phyloP scores from a whole-genome alignment of 768 basidiomycete species.

The Krasilnikovozyma curviuscula region DNA sequence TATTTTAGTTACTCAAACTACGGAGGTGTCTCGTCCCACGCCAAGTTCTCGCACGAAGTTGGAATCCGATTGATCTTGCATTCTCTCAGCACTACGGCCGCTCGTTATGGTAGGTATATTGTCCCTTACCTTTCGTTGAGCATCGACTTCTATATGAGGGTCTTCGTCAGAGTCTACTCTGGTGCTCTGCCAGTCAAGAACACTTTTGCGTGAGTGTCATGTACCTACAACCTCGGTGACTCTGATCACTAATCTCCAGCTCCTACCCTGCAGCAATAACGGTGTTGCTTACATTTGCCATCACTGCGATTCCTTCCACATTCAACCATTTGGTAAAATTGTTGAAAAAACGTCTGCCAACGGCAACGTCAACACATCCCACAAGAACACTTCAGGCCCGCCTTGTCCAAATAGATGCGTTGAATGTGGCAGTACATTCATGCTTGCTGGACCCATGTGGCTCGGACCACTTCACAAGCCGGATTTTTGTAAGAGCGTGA shows the following conservation, averaged over 20 bases:
- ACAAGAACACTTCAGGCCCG: constrained; percentile 56
- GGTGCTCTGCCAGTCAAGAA: constrained; percentile 70
- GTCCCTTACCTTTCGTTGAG: constrained; percentile 73
- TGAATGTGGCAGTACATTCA: constrained; percentile 53
- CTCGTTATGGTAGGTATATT: constrained; percentile 80
- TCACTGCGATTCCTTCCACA: constrained; percentile 59
- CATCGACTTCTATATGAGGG: constrained; percentile 89
- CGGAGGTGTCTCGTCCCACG: constrained; percentile 69
- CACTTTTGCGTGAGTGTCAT: constrained; percentile 41
- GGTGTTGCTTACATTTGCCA: constrained; percentile 67
- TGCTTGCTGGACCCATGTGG: constrained; percentile 97
- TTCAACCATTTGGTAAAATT: constrained; percentile 66
- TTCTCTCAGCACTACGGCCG: constrained; percentile 63
- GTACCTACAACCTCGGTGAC: background rate
- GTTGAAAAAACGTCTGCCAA: constrained; percentile 40
- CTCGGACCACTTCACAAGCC: constrained; percentile 63
- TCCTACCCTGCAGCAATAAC: constrained; percentile 43
- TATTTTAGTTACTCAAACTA: constrained; percentile 69
- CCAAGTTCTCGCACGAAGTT: constrained; percentile 89
- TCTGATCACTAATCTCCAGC: background rate
- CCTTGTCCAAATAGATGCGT: constrained; percentile 37
- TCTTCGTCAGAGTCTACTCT: constrained; percentile 63
- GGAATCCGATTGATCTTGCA: constrained; percentile 80
- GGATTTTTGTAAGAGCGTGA: constrained; percentile 51
- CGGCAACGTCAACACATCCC: constrained; percentile 40